Evolutionary conservation across 768 basidiomycete species (phyloP), one percentile per base, ranked within the genome.

Genomic region (Filobasidium floriforme): DNA sequence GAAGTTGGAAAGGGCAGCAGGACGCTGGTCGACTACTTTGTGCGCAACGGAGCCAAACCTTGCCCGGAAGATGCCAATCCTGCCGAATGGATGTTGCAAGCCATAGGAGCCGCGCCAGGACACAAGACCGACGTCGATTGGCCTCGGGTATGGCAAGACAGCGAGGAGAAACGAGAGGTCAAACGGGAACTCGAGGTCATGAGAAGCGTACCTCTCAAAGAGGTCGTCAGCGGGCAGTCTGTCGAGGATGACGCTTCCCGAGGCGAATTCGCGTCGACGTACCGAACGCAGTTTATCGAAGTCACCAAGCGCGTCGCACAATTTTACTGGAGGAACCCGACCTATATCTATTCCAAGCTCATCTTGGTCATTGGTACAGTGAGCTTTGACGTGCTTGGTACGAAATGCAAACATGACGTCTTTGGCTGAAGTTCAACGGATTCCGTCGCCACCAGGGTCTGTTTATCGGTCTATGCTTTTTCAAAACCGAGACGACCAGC

Each of bases 61-160:
- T 90, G 89, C 69, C 79, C 80, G 0, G 75, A 83, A 1, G 80
- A 81, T 0, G 89, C 86, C 73, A 92, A 92, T 72, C 89, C 90
- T 0, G 84, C 83, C 1, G 83, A 89, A 76, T 88, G 83, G 73
- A 79, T 80, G 73, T 37, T 37, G 9, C 32, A 9, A 37, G 88
- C 87, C n/a, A 91, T 91, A 66, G 90, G 90, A 68, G 89, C 89
- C 37, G 88, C 76, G 14, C 76, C 76, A 14, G 76, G 88, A 1
- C 84, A 85, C 1, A 85, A 86, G 37, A 73, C 73, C 0, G 83
- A 85, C 1, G 80, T 82, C 15, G 85, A 89, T 66, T 90, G 88
- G 88, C 76, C 82, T 60, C 73, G 80, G 9, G 75, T 83, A n/a
- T 90, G 88, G 87, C 72, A 73, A n/a, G 73, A 82, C 5, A 84